A percentile compares a stretch with the other conserved stretches of the same genome.
Evolutionary conservation across 2,329 filamentous ascomycete genomes (phyloP).

Genomic region (Chaetomiaceae sp.): DNA sequence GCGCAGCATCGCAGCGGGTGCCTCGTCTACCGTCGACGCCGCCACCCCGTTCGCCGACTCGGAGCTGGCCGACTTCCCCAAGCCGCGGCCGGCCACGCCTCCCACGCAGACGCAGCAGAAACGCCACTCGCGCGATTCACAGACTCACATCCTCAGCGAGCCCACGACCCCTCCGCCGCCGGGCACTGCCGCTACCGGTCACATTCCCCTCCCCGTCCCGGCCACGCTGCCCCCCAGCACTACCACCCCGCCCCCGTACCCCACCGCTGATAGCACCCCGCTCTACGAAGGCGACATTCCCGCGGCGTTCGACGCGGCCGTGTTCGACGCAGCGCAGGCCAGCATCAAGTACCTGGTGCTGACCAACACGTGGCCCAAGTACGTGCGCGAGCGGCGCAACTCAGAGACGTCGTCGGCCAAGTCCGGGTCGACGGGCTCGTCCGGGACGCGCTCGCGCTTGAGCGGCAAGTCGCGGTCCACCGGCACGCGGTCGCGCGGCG

Average conservation of each 20-base stretch:
- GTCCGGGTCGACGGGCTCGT: neutral
- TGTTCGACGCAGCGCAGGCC: conserved; percentile 55
- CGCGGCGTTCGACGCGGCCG: conserved; percentile 39
- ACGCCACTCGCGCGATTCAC: conserved; percentile 8
- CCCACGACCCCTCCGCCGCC: neutral
- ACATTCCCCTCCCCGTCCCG: conserved; percentile 2
- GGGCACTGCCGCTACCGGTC: neutral
- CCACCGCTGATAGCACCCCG: neutral
- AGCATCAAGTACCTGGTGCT: conserved; percentile 61
- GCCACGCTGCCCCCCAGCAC: neutral
- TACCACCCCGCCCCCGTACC: neutral
- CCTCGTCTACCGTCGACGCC: conserved; percentile 29
- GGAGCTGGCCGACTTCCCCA: neutral
- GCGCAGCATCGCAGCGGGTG: conserved; percentile 35
- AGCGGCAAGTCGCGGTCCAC: too few species aligned
- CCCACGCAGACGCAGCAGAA: neutral
- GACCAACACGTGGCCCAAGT: conserved; percentile 63
- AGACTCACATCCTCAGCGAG: conserved; percentile 14
- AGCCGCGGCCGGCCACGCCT: neutral
- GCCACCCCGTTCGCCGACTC: conserved; percentile 39
- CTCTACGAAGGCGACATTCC: conserved; percentile 40
- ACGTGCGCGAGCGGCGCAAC: conserved; percentile 35
- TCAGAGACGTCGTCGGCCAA: conserved; percentile 9
- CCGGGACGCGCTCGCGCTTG: too few species aligned
- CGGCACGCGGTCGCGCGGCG: neutral